phyloP scores from a whole-genome alignment of 495 filamentous ascomycete genomes.

The Podospora pseudoanserina region DNA sequence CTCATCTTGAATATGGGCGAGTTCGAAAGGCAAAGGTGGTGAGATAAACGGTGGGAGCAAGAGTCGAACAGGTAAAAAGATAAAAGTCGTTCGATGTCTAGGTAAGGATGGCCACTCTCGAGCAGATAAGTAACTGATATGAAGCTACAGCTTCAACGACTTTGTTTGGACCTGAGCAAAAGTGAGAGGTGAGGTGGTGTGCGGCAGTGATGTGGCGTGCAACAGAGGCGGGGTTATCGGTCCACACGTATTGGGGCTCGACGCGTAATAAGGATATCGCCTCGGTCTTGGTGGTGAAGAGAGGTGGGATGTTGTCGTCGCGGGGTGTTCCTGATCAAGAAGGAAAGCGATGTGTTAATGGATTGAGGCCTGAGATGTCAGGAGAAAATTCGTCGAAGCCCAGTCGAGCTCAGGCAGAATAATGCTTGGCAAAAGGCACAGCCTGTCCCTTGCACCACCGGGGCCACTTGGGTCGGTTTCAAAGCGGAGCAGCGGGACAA shows the following conservation, averaged over 20 bases:
- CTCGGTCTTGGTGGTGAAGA: neutral
- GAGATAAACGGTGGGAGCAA: neutral
- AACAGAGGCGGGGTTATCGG: neutral
- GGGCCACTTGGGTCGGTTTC: neutral
- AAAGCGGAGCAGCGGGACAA: neutral
- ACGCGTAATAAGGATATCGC: neutral
- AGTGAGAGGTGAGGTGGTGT: neutral
- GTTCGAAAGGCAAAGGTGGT: neutral
- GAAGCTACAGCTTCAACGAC: neutral
- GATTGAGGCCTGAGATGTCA: neutral
- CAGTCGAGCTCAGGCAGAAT: neutral
- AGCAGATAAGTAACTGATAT: neutral
- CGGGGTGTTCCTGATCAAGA: neutral
- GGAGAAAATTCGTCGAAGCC: neutral
- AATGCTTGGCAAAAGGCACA: neutral
- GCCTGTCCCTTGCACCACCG: neutral
- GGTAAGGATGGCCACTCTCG: neutral
- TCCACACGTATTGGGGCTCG: too few species aligned
- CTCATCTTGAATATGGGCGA: constrained; percentile 36
- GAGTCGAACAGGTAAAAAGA: neutral
- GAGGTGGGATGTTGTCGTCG: neutral
- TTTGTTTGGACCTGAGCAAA: neutral
- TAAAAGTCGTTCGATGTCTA: neutral
- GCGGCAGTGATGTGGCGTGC: neutral
- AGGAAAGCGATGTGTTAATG: neutral